phyloP scores from a whole-genome alignment of 1,139 yeast genomes.

The Lodderomyces elongisporus region DNA sequence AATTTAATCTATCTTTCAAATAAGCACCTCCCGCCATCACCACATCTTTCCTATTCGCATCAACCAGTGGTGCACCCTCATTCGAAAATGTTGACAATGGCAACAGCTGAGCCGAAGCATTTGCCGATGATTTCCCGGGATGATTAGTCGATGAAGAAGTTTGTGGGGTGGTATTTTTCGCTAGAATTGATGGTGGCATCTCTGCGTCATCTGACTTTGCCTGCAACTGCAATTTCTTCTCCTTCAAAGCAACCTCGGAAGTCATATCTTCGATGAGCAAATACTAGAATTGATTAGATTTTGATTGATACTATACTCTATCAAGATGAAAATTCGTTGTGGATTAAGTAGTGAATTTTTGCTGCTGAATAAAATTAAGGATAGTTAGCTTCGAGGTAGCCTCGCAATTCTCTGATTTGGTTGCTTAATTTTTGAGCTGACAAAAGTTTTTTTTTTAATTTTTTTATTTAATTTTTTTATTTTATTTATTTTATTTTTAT shows the following conservation, averaged over 20 bases:
- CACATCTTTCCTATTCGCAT: slow-evolving; percentile 24
- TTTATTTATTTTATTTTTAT: no score
- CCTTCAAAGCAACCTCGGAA: slow-evolving; percentile 4
- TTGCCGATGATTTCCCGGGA: background rate
- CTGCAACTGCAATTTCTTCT: slow-evolving; percentile 10
- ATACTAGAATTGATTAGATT: no score
- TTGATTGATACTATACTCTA: no score
- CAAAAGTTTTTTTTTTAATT: no score
- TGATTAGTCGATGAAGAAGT: slow-evolving; percentile 41
- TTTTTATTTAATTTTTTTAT: no score
- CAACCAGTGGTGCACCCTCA: slow-evolving; percentile 3
- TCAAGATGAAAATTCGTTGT: no score
- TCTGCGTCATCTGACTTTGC: slow-evolving; percentile 15
- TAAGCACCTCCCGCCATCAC: slow-evolving; percentile 51
- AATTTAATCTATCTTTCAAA: slow-evolving; percentile 22
- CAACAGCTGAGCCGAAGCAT: slow-evolving; percentile 5
- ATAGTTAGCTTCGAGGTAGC: no score
- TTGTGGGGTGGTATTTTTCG: slow-evolving; percentile 67
- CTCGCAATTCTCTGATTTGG: no score
- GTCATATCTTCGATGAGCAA: no score
- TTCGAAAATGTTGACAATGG: slow-evolving; percentile 3
- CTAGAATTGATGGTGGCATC: slow-evolving; percentile 42
- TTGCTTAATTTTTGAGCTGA: no score
- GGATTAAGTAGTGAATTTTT: no score
- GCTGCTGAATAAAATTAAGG: no score